Base-by-base conservation (phyloP, 1,284 basidiomycete genomes). In the Melampsora americana region DNA sequence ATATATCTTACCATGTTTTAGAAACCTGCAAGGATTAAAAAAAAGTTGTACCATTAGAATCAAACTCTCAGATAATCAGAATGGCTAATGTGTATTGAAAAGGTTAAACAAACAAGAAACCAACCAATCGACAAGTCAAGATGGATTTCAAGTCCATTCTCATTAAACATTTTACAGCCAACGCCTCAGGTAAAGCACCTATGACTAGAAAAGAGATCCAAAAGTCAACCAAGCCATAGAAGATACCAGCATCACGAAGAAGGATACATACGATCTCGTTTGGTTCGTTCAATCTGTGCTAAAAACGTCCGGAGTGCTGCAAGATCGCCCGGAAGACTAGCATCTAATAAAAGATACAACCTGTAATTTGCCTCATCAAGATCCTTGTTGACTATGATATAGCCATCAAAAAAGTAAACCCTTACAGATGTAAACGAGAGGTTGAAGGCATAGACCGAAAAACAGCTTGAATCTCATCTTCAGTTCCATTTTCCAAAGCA, bases 61-160 rank as follows among this genome's bases (percentile, higher is more conserved):
- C 35, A 35, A 3, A 35, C 5, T 35, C 35, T 3, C 5, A 9
- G 9, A 35, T 3, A 35, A 35, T 4, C 35, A 35, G 3, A 9
- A 35, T 35, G 35, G 3, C 35, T 35, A 35, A 35, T 35, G 35
- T 35, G 3, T 35, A 35, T 35, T 35, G 35, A 35, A 35, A 3
- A 35, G 35, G 9, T 35, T 9, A 35, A 74, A 44, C n/a, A 14
- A 20, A 56, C 9, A 14, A 0, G 26, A n/a, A 9, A 74, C 72
- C 9, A 30, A 75, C 72, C 42, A 61, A 56, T 26, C 72, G 72
- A 35, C 53, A 66, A 3, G 32, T 32, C 20, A 75, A 50, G 12
- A 75, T 68, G 1, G 72, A 75, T 35, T 14, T 4, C 50, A 75
- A n/a, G 23, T 75, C 72, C 66, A 75, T 44, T 26, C 66, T 30